These are phyloP conservation scores for Phlyctochytrium arcticum DNA, from an alignment of 192 early-diverging fungal genomes.

Conservation along the genomic window DNA sequence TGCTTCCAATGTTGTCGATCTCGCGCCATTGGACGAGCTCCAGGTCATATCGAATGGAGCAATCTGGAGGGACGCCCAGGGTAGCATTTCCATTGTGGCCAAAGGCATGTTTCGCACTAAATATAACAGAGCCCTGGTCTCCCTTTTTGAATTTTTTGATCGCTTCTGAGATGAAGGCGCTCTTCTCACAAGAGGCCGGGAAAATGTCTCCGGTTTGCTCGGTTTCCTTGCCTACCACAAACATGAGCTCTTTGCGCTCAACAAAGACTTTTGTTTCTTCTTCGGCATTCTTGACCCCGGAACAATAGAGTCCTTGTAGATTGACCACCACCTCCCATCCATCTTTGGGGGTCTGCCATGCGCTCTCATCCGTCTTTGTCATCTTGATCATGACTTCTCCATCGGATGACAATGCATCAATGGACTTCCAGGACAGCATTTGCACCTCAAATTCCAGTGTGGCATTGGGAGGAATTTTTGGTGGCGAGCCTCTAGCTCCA, in stretches of 20 bases:
- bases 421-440: slow-evolving; percentile 19
- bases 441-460: slow-evolving; percentile 59
- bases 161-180: slow-evolving; percentile 1
- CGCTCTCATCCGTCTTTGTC: slow-evolving; percentile 4
- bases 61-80: not conserved
- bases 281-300: not conserved
- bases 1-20: slow-evolving; percentile 1
- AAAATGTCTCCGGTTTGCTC: not conserved
- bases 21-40: slow-evolving; percentile 1
- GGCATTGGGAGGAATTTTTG: slow-evolving; percentile 56
- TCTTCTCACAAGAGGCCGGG: not conserved
- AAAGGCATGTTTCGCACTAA: not conserved
- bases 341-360: slow-evolving; percentile 16
- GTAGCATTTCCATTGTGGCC: not conserved
- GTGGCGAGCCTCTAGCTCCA: slow-evolving; percentile 50
- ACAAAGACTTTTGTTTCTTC: not conserved
- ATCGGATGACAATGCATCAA: slow-evolving; percentile 7
- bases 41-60: slow-evolving; percentile 6
- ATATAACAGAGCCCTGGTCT: slow-evolving; percentile 2
- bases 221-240: not conserved
- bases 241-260: not conserved
- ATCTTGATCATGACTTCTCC: slow-evolving; percentile 12
- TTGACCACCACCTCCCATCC: slow-evolving; percentile 19
- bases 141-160: slow-evolving; percentile 21
- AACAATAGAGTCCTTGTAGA: not conserved